Base-by-base conservation (phyloP, 164 flowering plant species). In the Cinnamomum micranthum region DNA sequence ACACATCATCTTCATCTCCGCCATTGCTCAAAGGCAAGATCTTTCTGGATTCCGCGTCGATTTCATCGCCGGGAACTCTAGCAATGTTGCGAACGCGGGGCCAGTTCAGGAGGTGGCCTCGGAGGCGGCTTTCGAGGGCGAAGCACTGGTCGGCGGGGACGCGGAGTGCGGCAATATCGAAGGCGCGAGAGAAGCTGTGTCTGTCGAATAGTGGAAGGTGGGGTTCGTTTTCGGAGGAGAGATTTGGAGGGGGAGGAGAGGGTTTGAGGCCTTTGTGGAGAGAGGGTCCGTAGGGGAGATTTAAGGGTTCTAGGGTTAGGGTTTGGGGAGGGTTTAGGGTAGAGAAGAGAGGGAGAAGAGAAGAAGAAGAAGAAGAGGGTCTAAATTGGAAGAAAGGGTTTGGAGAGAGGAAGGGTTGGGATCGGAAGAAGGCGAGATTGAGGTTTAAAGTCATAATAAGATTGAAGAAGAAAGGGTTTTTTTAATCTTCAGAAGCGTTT, bases 91-190 rank as follows among this genome's bases (percentile, higher is more conserved):
- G 86, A 51, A 95, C 76, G 9, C 99, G 87, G 6, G 99, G 97
- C 99, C 99, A 93, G 78, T 95, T 95, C 74, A 95, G 77, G 11
- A 95, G 88, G 79, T 93, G 98, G 35, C 98, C 98, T 14, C 98
- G 79, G 59, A 95, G 82, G 17, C 93, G 90, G 73, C 74, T 86
- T 74, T 95, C 99, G 4, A 95, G 85, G 33, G 87, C 79, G 68
- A 76, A 86, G 73, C 98, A 92, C 60, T 85, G 85, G 62, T 82
- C 87, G 0, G 98, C 76, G 6, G 98, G 93, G 69, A 95, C 92
- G 7, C 97, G 84, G 65, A 95, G 77, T n/a, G 99, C 97, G 1
- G 95, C 80, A 7, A 93, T 65, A 28, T 88, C 85, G 79, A 86
- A 95, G 1, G 82, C 85, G 27, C 98, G 85, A 13, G 89, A 75